These are phyloP conservation scores for Xylaria sp. DNA, from an alignment of 2,329 filamentous ascomycete genomes.

Conservation along the genomic window DNA sequence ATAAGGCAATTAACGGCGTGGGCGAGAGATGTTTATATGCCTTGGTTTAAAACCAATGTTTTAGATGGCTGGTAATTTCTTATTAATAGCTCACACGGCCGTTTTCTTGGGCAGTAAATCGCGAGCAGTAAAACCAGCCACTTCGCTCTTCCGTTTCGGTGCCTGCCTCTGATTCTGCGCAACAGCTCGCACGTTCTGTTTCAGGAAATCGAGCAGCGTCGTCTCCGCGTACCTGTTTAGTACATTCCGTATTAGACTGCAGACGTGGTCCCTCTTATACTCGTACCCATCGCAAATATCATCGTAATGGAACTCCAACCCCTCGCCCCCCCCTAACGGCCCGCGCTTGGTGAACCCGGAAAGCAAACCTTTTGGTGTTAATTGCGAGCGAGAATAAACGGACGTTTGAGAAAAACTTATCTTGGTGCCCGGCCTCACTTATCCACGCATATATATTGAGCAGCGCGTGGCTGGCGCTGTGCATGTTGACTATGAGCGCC, in stretches of 20 bases:
- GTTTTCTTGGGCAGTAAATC: constrained; percentile 3
- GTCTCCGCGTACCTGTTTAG: constrained; percentile 4
- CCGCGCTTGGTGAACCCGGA: neutral
- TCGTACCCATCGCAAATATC: neutral
- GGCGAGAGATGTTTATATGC: constrained; percentile 13
- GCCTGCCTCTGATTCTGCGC: neutral
- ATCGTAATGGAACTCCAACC: constrained; percentile 14
- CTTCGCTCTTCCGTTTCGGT: constrained; percentile 17
- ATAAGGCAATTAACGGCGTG: neutral
- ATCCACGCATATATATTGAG: constrained; percentile 21
- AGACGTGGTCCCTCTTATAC: constrained; percentile 7
- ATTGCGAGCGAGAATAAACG: constrained; percentile 22
- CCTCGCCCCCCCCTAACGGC: neutral
- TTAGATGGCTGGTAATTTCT: neutral
- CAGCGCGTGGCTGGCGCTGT: constrained; percentile 21
- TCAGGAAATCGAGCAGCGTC: constrained; percentile 10
- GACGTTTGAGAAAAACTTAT: constrained; percentile 13
- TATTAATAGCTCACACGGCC: constrained; percentile 1
- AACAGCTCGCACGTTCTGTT: constrained; percentile 2
- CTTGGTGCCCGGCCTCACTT: neutral
- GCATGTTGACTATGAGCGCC: constrained; percentile 16
- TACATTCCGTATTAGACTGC: constrained; percentile 12
- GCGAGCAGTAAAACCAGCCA: neutral
- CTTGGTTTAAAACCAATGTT: constrained; percentile 10
- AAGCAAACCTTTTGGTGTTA: neutral